Evolutionary conservation across 1,139 yeast species (phyloP), one percentile per base, ranked within the genome.

Genomic region (Kodamaea plutei): DNA sequence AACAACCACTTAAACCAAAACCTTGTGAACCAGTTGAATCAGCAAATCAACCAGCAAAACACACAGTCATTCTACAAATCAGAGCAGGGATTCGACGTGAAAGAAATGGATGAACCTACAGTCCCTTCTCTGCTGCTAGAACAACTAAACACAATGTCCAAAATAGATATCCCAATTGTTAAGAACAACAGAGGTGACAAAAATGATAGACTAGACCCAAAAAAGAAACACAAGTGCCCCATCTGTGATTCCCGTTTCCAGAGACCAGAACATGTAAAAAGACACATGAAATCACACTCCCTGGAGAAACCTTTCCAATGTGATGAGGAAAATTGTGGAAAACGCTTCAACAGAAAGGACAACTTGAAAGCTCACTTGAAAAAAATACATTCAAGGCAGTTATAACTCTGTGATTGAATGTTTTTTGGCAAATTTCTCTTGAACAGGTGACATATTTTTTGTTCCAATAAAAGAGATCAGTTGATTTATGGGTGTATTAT

Each of bases 221-320:
- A 76, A 43, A 79, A 77, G 52, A 65, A 69, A 30, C 89, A 84
- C 56, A 71, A 71, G 43, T 88, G 96, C 62, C 81, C 84, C n/a
- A 65, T 87, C 38, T 80, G 95, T 47, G 75, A 73, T 32, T 73
- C 81, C 30, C 58, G 76, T 31, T 89, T 89, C 66, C 89, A 85
- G 52, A 70, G 97, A 38, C 89, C 93, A 20, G 96, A 91, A 50
- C 96, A 91, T 62, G 85, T 89, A 34, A 84, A 87, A 53, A 71
- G 97, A 49, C 97, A 89, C 54, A 68, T 83, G 76, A 72, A 93
- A 47, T 77, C 87, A 18, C 97, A 89, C 57, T 79, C 93, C 3
- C 77, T 85, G 19, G 96, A 85, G 45, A 83, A 84, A 52, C 96
- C 96, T 4, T 88, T 73, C 52, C 74, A 68, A 34, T 89, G 97